phyloP scores from a whole-genome alignment of 129 eudicot species.

The Flaveria sonorensis region DNA sequence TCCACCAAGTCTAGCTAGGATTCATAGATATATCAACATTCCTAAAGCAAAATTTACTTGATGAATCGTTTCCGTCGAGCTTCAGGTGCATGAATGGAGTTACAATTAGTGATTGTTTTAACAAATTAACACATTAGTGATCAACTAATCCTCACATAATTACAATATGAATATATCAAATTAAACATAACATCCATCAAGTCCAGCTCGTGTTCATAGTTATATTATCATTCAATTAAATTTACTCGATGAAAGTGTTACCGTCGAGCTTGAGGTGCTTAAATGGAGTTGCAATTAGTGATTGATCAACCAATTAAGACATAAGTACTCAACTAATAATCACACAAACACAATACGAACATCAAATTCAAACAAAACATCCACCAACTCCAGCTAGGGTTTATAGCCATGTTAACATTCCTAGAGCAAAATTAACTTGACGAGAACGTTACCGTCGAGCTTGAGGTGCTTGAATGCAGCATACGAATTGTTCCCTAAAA shows the following conservation, averaged over 20 bases:
- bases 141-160: neutral
- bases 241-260: slow-evolving; percentile 10
- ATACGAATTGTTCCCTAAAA: slow-evolving; percentile 76
- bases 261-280: slow-evolving; percentile 60
- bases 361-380: neutral
- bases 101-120: neutral
- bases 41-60: neutral
- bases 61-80: slow-evolving; percentile 31
- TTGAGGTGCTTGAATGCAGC: slow-evolving; percentile 73
- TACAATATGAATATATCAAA: neutral
- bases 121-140: neutral
- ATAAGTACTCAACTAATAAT: neutral
- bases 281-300: slow-evolving; percentile 40
- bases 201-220: slow-evolving; percentile 27
- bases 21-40: slow-evolving; percentile 2
- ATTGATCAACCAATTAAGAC: neutral
- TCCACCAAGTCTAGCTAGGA: slow-evolving; percentile 23
- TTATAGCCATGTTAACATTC: neutral
- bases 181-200: neutral
- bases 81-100: slow-evolving; percentile 70
- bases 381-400: slow-evolving; percentile 33
- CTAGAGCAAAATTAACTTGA: neutral
- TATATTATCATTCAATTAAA: slow-evolving; percentile 1
- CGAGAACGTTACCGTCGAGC: slow-evolving; percentile 35
- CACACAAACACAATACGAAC: neutral